Conservation (phyloP, 129 eudicot genomes). For the Chrysanthemum makinoi region DNA sequence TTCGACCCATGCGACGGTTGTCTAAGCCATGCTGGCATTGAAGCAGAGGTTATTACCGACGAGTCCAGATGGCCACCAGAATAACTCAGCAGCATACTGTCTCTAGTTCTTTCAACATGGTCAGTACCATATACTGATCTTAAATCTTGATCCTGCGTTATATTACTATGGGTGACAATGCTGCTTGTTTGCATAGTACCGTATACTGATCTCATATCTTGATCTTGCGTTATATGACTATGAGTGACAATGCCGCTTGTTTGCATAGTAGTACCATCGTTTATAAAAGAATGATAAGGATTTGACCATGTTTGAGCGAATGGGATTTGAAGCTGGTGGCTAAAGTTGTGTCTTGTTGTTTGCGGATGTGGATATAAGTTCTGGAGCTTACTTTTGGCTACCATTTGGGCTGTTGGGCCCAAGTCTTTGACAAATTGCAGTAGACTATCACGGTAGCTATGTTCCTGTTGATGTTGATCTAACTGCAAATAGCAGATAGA, state of each 20-base stretch:
- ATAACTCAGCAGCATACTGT: slow-evolving; percentile 14
- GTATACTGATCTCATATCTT: neutral
- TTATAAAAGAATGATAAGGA: slow-evolving; percentile 3
- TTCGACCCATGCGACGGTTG: neutral
- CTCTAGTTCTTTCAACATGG: slow-evolving; percentile 15
- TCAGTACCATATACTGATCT: neutral
- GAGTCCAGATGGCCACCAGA: slow-evolving; percentile 16
- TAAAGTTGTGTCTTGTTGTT: neutral
- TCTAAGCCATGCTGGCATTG: slow-evolving; percentile 13
- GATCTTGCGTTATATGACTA: neutral
- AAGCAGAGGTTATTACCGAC: neutral
- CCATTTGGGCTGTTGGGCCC: slow-evolving; percentile 81
- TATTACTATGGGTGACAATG: neutral
- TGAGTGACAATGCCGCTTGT: neutral
- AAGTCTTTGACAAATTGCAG: slow-evolving; percentile 63
- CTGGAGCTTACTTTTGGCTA: slow-evolving; percentile 61
- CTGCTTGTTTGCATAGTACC: neutral
- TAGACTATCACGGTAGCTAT: slow-evolving; percentile 63
- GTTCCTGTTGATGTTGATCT: slow-evolving; percentile 42
- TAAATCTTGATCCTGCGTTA: neutral
- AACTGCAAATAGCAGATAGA: slow-evolving; percentile 30
- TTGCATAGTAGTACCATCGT: slow-evolving; percentile 3
- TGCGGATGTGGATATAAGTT: slow-evolving; percentile 7
- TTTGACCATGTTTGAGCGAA: slow-evolving; percentile 15
- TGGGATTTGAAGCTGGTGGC: slow-evolving; percentile 14